Evolutionary conservation across 441 rosid species (phyloP), one percentile per base, ranked within the genome.

Genomic region (Iberis amara): DNA sequence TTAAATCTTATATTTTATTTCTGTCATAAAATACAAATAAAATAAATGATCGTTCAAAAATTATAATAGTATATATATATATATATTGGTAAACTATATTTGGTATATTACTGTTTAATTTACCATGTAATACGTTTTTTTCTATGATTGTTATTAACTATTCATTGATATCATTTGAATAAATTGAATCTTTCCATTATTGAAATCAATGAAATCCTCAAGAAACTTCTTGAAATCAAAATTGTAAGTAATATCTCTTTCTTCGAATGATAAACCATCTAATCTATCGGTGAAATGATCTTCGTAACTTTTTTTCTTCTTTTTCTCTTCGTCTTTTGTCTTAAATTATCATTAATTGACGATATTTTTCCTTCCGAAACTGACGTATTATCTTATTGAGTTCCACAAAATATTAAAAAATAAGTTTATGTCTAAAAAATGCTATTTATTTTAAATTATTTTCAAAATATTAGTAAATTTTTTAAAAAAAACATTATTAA

Each of bases 271-370:
- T 35, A 88, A 63, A 44, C 70, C 94, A 64, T 88, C 96, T 51
- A 88, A 92, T 75, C 79, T 83, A 64, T 92, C 98, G 4, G 76
- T 74, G 73, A 88, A 92, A 44, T 80, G 89, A 55, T 83, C 95
- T 65, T 92, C 94, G 52, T 88, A 75, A 36, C 64, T 77, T 58
- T 81, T 84, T n/a, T n/a, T n/a, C n/a, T n/a, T n/a, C n/a, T n/a
- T n/a, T n/a, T n/a, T n/a, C n/a, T n/a, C n/a, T n/a, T n/a, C n/a
- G n/a, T n/a, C n/a, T n/a, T n/a, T n/a, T n/a, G n/a, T n/a, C n/a
- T n/a, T n/a, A n/a, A n/a, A n/a, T n/a, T n/a, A n/a, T n/a, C n/a
- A n/a, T n/a, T n/a, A n/a, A n/a, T n/a, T n/a, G n/a, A n/a, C n/a
- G n/a, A n/a, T n/a, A n/a, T n/a, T n/a, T n/a, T n/a, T n/a, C n/a